A percentile compares a stretch with the other conserved stretches of the same genome.
These are phyloP conservation scores for Globisporangium cylindrosporum DNA, from an alignment of 352 stramenopile genomes.

Conservation along the genomic window DNA sequence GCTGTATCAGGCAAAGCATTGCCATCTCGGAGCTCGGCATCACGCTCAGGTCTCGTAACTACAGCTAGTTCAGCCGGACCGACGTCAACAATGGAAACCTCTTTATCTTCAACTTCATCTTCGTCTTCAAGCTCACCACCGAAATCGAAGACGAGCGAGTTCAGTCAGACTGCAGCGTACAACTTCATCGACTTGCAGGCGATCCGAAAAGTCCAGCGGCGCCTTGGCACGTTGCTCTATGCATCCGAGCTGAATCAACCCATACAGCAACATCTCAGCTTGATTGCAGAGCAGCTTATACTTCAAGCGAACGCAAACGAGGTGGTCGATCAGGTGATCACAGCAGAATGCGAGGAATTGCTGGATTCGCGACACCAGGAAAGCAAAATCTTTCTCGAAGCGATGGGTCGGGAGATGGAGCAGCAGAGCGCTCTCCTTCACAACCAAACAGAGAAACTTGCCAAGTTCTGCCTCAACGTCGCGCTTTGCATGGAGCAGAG, in stretches of 20 bases:
- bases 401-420: constrained; percentile 49
- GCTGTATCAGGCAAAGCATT: not conserved
- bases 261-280: constrained; percentile 53
- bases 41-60: not conserved
- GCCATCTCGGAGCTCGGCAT: constrained; percentile 2
- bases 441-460: constrained; percentile 52
- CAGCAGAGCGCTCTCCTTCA: constrained; percentile 57
- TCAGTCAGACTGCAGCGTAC: not conserved
- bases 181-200: constrained; percentile 61
- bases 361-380: constrained; percentile 47
- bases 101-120: not conserved
- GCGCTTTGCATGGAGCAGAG: constrained; percentile 56
- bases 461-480: constrained; percentile 60
- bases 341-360: constrained; percentile 45
- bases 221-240: constrained; percentile 70
- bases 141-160: constrained; percentile 9
- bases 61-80: not conserved
- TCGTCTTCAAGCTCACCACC: not conserved
- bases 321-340: constrained; percentile 63
- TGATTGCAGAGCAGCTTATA: constrained; percentile 47
- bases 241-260: constrained; percentile 54
- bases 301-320: constrained; percentile 65
- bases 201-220: constrained; percentile 79
- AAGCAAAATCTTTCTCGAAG: constrained; percentile 52
- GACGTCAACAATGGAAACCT: not conserved